Conservation (phyloP, 2,329 filamentous ascomycete species). For the Periconia sp. region DNA sequence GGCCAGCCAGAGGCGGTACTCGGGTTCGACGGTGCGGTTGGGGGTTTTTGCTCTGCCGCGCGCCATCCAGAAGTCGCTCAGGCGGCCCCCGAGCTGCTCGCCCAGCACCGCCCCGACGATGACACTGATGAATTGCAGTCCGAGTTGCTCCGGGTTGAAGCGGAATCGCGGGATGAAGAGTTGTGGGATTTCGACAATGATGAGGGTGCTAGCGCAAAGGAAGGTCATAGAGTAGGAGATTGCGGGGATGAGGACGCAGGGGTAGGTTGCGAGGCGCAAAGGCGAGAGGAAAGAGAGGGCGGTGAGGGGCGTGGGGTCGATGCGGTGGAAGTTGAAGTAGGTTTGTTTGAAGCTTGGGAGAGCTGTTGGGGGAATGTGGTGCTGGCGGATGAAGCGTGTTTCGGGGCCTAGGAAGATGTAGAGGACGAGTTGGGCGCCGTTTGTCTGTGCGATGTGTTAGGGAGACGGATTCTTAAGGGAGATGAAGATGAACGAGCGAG, state of each 20-base stretch:
- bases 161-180: slow-evolving; percentile 58
- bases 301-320: slow-evolving; percentile 55
- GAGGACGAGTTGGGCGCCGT: slow-evolving; percentile 58
- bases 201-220: slow-evolving; percentile 55
- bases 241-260: slow-evolving; percentile 55
- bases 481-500: too few relatives aligned
- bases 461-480: neutral
- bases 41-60: slow-evolving; percentile 37
- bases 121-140: slow-evolving; percentile 59
- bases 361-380: slow-evolving; percentile 34
- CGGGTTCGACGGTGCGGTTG: slow-evolving; percentile 50
- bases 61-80: slow-evolving; percentile 58
- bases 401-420: slow-evolving; percentile 56
- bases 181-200: slow-evolving; percentile 62
- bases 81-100: slow-evolving; percentile 58
- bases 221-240: slow-evolving; percentile 61
- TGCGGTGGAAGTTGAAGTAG: slow-evolving; percentile 52
- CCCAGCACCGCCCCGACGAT: slow-evolving; percentile 61
- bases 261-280: slow-evolving; percentile 48
- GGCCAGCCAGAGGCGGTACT: slow-evolving; percentile 60
- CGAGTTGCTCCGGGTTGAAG: slow-evolving; percentile 60
- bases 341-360: slow-evolving; percentile 47
- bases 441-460: slow-evolving; percentile 44
- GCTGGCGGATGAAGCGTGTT: slow-evolving; percentile 54
- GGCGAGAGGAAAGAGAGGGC: slow-evolving; percentile 56